Evolutionary conservation across 2,329 filamentous ascomycete species (phyloP).

Genomic region (Pyrenophora teres): DNA sequence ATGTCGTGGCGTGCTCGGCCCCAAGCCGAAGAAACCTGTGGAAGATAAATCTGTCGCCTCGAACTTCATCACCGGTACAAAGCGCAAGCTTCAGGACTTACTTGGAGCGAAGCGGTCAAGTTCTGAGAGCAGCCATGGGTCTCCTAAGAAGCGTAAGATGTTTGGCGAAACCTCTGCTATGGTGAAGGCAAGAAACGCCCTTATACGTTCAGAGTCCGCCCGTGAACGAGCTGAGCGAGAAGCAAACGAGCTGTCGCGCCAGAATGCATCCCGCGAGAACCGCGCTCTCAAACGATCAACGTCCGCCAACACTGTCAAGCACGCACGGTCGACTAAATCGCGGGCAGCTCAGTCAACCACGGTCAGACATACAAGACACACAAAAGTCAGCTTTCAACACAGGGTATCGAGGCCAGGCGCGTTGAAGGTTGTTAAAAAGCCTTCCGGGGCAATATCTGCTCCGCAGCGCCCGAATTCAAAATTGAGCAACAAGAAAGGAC

Average conservation of each 20-base stretch:
- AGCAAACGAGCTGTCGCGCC: constrained; percentile 34
- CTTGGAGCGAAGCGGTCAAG: constrained; percentile 25
- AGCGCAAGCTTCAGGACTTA: constrained; percentile 43
- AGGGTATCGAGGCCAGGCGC: constrained; percentile 29
- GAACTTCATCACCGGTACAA: constrained; percentile 38
- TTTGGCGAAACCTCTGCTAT: constrained; percentile 20
- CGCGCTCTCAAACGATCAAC: constrained; percentile 38
- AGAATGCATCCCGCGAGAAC: constrained; percentile 39
- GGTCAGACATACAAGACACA: constrained; percentile 26
- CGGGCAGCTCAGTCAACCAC: constrained; percentile 14
- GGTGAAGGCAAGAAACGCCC: constrained; percentile 33
- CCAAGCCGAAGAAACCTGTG: constrained; percentile 56
- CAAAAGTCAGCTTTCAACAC: constrained; percentile 31
- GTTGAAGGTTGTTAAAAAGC: constrained; percentile 29
- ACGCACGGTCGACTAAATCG: constrained; percentile 13
- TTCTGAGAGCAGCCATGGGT: constrained; percentile 31
- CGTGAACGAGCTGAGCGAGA: constrained; percentile 34
- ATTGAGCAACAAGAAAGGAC: constrained; percentile 17
- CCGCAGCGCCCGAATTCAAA: constrained; percentile 13
- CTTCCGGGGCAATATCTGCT: constrained; percentile 12
- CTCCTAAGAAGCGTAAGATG: constrained; percentile 41
- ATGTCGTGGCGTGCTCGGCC: constrained; percentile 66
- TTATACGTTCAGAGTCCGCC: constrained; percentile 25
- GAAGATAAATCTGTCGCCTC: constrained; percentile 41
- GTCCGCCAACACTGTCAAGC: constrained; percentile 17